Evolutionary conservation across 495 filamentous ascomycete species (phyloP).

Genomic region (Aspergillus sclerotioniger): DNA sequence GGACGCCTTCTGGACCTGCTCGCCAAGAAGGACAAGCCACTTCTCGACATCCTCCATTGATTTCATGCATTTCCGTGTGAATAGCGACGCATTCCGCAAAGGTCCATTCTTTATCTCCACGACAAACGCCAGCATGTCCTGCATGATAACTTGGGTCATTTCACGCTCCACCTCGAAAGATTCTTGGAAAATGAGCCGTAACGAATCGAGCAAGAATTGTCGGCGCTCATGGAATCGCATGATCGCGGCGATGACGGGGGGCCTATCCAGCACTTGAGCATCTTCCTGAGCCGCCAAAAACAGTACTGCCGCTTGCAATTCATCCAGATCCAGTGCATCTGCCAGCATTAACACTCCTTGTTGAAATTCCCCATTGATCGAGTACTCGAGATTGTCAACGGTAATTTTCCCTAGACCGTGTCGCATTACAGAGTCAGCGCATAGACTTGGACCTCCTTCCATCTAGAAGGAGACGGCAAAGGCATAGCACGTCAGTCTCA

Average conservation of each 20-base stretch:
- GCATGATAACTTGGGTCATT: constrained; percentile 39
- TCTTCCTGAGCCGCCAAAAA: constrained; percentile 67
- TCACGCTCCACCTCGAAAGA: constrained; percentile 58
- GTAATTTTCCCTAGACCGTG: constrained; percentile 62
- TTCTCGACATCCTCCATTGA: constrained; percentile 70
- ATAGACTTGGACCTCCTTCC: background rate
- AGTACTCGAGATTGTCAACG: constrained; percentile 67
- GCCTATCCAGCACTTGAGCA: constrained; percentile 60
- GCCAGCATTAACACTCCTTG: constrained; percentile 74
- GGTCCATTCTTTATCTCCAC: constrained; percentile 44
- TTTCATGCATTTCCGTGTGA: constrained; percentile 66
- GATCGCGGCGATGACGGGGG: constrained; percentile 68
- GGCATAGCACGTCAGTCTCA: constrained; percentile 24
- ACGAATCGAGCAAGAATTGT: constrained; percentile 73
- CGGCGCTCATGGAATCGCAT: constrained; percentile 82
- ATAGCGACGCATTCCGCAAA: constrained; percentile 47
- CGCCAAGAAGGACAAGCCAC: constrained; percentile 68
- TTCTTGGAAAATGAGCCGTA: constrained; percentile 70
- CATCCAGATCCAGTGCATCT: constrained; percentile 86
- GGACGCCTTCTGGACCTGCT: constrained; percentile 66
- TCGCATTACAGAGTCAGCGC: constrained; percentile 32
- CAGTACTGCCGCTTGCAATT: constrained; percentile 73
- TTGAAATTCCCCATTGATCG: constrained; percentile 84
- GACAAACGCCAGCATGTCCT: constrained; percentile 40
- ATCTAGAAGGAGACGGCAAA: background rate